Percentiles rank a stretch among this genome's conserved stretches.
phyloP scores from a whole-genome alignment of 116 monocot species.

The Dioscorea cayenensis region DNA sequence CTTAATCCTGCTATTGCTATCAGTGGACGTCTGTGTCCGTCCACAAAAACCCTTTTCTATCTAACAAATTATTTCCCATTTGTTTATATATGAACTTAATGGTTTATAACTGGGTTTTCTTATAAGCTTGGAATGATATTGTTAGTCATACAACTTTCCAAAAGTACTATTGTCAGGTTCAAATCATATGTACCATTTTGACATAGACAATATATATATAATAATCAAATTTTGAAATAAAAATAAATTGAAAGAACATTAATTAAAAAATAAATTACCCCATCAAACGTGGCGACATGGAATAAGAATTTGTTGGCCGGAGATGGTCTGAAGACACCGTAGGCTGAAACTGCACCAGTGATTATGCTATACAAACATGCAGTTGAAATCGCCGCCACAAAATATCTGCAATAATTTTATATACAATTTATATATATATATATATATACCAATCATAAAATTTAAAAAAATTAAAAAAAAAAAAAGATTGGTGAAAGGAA shows the following conservation, averaged over 20 bases:
- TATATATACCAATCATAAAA: too few relatives aligned
- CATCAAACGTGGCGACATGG: constrained; percentile 8
- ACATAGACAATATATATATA: too few relatives aligned
- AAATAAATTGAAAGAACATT: not conserved
- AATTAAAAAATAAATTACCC: constrained; percentile 3
- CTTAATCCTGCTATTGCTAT: too few relatives aligned
- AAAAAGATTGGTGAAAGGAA: not conserved
- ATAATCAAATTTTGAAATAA: too few relatives aligned
- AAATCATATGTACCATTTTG: too few relatives aligned
- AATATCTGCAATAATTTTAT: constrained; percentile 36
- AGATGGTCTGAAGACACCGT: constrained; percentile 6
- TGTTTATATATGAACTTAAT: too few relatives aligned
- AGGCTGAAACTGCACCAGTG: not conserved
- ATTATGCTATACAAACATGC: constrained; percentile 17
- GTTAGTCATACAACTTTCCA: not conserved
- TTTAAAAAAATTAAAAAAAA: not conserved
- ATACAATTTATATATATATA: too few relatives aligned
- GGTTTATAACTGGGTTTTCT: too few relatives aligned
- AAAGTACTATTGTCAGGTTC: not conserved
- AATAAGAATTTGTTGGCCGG: constrained; percentile 18
- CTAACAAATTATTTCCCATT: too few relatives aligned
- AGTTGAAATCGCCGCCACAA: constrained; percentile 14
- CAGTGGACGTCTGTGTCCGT: too few relatives aligned
- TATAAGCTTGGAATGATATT: too few relatives aligned
- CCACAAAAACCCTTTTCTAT: too few relatives aligned